These are phyloP conservation scores for Paramecium primaurelia DNA, from an alignment of 73 alveolate species.

Conservation along the genomic window DNA sequence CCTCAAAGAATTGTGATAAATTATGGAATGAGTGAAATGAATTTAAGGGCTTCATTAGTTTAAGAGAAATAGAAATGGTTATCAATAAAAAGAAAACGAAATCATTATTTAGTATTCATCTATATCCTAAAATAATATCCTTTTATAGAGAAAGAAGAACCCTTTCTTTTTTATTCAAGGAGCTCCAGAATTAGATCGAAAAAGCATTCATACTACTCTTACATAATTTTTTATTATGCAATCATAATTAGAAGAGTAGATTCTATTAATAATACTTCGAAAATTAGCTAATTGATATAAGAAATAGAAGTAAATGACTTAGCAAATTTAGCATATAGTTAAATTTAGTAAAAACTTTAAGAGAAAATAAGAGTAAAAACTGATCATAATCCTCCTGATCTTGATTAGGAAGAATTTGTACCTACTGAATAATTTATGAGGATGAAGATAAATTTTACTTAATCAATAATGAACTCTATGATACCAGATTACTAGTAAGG, in stretches of 20 bases:
- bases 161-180: background rate
- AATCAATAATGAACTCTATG: background rate
- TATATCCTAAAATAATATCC: background rate
- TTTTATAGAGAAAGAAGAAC: background rate
- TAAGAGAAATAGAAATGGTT: conserved; percentile 51
- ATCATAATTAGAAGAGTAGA: background rate
- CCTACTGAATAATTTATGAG: conserved; percentile 12
- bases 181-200: conserved; percentile 33
- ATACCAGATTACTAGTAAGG: background rate
- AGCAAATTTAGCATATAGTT: background rate
- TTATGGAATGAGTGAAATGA: conserved; percentile 38
- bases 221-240: conserved; percentile 15
- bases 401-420: background rate
- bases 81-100: background rate
- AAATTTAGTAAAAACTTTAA: no score
- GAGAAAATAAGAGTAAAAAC: background rate
- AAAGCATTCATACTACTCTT: conserved; percentile 23
- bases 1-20: background rate
- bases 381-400: conserved; percentile 22
- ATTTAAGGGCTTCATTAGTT: conserved; percentile 32
- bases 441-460: conserved; percentile 35
- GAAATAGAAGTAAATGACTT: background rate
- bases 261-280: background rate
- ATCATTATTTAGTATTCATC: background rate
- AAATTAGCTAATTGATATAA: background rate